Evolutionary conservation across 176 grass and related monocot genomes (phyloP).

Genomic region (maize (Zea mays)): DNA sequence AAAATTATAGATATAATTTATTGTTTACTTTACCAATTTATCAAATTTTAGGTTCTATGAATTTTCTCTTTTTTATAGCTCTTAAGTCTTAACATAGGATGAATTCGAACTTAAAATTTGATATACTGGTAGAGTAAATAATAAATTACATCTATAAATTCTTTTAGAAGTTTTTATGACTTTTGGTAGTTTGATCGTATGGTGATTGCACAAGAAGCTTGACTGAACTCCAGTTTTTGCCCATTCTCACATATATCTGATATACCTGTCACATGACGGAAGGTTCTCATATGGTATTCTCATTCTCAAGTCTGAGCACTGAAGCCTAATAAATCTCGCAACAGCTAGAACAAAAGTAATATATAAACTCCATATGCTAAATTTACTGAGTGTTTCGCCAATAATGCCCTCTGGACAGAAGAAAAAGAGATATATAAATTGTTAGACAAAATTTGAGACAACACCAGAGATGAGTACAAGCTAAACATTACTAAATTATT

Average conservation of each 20-base stretch:
- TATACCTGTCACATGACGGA: conserved; percentile 94
- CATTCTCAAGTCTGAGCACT: conserved; percentile 98
- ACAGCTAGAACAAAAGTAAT: conserved; percentile 98
- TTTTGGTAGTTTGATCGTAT: too few relatives aligned
- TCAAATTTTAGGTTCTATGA: too few relatives aligned
- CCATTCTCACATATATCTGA: conserved; percentile 32
- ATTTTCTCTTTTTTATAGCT: too few relatives aligned
- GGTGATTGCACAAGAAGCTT: too few relatives aligned
- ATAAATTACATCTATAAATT: too few relatives aligned
- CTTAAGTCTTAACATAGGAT: too few relatives aligned
- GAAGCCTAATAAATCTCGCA: conserved; percentile 97
- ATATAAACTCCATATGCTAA: conserved; percentile 99
- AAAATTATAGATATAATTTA: too few relatives aligned
- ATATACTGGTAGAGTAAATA: too few relatives aligned
- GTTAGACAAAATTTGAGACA: not conserved
- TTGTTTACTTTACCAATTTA: too few relatives aligned
- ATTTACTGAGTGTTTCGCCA: conserved; percentile 97
- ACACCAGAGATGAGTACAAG: not conserved
- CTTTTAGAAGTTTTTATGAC: too few relatives aligned
- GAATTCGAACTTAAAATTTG: too few relatives aligned
- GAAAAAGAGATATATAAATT: conserved; percentile 7
- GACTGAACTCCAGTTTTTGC: too few relatives aligned
- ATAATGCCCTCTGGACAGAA: conserved; percentile 90
- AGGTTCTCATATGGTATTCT: conserved; percentile 99
- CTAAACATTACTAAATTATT: not conserved